Percentiles rank a stretch among this genome's conserved stretches.
phyloP scores from a whole-genome alignment of 2,329 filamentous ascomycete genomes.

The Colletotrichum costaricense region DNA sequence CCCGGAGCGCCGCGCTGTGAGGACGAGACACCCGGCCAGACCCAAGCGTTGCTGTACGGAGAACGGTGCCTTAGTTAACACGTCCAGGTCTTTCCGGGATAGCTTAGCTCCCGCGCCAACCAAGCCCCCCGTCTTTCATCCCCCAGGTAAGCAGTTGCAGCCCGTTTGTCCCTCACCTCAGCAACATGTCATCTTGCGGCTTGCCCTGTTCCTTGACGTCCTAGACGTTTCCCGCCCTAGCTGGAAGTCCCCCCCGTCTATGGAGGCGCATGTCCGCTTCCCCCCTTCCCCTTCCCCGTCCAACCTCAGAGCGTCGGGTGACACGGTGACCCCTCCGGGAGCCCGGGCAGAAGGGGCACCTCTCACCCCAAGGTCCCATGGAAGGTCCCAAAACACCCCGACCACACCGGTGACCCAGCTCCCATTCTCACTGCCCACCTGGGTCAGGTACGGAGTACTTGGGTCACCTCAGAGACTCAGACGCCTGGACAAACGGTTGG shows the following conservation, averaged over 20 bases:
- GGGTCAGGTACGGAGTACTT: too few species aligned
- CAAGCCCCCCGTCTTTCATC: neutral
- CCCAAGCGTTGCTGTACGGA: neutral
- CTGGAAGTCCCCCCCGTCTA: conserved; percentile 7
- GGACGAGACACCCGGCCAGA: conserved; percentile 28
- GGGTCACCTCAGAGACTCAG: neutral
- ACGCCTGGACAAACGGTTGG: conserved; percentile 8
- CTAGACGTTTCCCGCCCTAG: neutral
- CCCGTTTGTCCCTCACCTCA: neutral
- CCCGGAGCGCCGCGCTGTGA: neutral
- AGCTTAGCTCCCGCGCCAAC: neutral
- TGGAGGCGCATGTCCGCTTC: conserved; percentile 29
- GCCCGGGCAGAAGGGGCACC: neutral
- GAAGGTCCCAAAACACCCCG: neutral
- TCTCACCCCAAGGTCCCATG: too few species aligned
- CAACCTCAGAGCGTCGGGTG: neutral
- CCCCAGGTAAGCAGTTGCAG: conserved; percentile 14
- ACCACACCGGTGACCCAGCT: neutral
- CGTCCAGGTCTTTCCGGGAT: conserved; percentile 1
- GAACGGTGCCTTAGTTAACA: neutral
- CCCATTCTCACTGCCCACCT: too few species aligned
- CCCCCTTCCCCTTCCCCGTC: neutral
- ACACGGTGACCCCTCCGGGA: neutral
- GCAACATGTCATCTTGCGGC: neutral
- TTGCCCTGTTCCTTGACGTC: conserved; percentile 7